phyloP scores from a whole-genome alignment of 352 stramenopile genomes.

The Phytophthora sansomeana region DNA sequence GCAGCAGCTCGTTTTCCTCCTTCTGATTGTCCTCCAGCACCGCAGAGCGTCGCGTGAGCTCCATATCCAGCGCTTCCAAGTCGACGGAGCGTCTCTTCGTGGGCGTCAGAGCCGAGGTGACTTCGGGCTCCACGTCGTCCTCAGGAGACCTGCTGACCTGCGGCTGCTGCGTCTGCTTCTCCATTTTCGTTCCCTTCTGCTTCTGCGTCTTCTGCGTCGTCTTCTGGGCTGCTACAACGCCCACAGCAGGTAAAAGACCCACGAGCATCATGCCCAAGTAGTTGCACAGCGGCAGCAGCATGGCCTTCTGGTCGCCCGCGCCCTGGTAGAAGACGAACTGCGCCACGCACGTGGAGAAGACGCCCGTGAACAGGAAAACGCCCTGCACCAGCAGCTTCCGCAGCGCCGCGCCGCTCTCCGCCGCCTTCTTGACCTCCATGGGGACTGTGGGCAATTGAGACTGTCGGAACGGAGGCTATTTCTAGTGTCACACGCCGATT shows the following conservation, averaged over 20 bases:
- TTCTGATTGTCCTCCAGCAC: conserved; percentile 28
- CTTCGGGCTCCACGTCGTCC: conserved; percentile 39
- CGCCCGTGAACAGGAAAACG: conserved; percentile 83
- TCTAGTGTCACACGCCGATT: conserved; percentile 22
- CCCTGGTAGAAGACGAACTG: conserved; percentile 89
- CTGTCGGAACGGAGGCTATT: neutral
- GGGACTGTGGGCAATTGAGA: neutral
- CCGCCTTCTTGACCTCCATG: conserved; percentile 30
- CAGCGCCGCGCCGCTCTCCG: conserved; percentile 5
- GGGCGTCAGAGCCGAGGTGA: conserved; percentile 25
- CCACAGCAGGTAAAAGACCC: conserved; percentile 57
- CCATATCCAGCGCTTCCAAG: conserved; percentile 36
- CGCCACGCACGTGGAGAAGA: conserved; percentile 86
- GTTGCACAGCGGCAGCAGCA: conserved; percentile 89
- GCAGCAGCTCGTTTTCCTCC: conserved; percentile 16
- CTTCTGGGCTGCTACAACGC: conserved; percentile 8
- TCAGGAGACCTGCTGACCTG: conserved; percentile 19
- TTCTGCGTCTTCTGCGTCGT: conserved; percentile 5
- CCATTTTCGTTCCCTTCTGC: neutral
- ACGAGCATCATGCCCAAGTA: conserved; percentile 90
- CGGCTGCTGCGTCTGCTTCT: conserved; percentile 8
- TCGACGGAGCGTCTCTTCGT: conserved; percentile 19
- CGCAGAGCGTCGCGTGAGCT: conserved; percentile 58
- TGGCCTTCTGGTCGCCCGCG: conserved; percentile 80
- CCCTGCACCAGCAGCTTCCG: conserved; percentile 53